phyloP scores from a whole-genome alignment of 148 eudicot genomes.

The Vaccinium darrowii region DNA sequence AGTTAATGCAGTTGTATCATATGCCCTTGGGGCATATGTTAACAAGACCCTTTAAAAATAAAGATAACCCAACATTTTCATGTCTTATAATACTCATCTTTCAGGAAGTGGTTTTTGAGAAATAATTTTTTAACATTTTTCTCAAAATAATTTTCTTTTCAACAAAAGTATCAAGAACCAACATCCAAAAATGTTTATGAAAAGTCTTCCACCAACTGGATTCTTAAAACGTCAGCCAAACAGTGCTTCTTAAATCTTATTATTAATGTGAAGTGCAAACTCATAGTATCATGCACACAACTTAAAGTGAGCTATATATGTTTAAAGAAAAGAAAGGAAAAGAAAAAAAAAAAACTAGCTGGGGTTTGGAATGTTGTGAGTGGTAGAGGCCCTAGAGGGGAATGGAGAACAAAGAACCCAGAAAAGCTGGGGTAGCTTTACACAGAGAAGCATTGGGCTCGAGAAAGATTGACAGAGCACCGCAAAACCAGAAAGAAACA shows the following conservation, averaged over 20 bases:
- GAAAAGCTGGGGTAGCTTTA: conserved; percentile 18
- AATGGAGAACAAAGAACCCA: conserved; percentile 7
- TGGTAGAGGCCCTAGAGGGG: neutral
- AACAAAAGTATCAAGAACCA: neutral
- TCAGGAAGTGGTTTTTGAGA: neutral
- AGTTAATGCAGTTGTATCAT: too few relatives aligned
- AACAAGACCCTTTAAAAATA: too few relatives aligned
- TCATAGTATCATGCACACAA: neutral
- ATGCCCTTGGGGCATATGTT: too few relatives aligned
- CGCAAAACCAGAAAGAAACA: conserved; percentile 7
- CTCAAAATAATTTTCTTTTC: neutral
- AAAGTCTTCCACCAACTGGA: neutral
- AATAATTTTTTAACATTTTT: neutral
- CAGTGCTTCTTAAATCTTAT: neutral
- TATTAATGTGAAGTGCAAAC: neutral
- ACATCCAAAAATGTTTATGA: neutral
- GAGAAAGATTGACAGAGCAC: conserved; percentile 28
- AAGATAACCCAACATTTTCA: neutral
- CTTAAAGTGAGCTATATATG: neutral
- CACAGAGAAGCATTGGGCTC: conserved; percentile 25
- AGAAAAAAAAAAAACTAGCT: neutral
- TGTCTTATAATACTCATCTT: neutral
- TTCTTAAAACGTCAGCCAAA: neutral
- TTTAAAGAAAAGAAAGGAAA: neutral
- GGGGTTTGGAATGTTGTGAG: conserved; percentile 4